Percentiles rank a stretch among this genome's conserved stretches.
Conservation (phyloP, 176 grass and related monocot species). For the Typha latifolia region DNA sequence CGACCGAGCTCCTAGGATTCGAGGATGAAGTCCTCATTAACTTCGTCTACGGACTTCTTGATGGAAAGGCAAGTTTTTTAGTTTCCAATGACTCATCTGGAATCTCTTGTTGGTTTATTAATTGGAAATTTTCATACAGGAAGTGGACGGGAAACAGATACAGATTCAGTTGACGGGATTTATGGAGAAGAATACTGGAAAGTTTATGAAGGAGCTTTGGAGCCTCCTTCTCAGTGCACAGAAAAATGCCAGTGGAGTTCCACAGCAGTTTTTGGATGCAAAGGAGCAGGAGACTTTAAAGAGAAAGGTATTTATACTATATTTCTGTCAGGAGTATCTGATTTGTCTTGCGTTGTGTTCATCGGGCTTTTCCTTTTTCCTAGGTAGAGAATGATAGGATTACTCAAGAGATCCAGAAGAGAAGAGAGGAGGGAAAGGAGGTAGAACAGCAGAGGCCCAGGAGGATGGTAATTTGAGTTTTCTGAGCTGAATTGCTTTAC, state of each 20-base stretch:
- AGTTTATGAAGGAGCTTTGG: constrained; percentile 99
- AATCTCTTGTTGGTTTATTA: constrained; percentile 7
- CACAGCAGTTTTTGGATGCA: constrained; percentile 94
- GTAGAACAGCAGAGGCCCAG: constrained; percentile 44
- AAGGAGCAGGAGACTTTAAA: constrained; percentile 78
- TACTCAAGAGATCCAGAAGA: constrained; percentile 83
- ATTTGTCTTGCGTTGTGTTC: background rate
- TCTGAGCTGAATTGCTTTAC: constrained; percentile 20
- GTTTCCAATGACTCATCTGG: background rate
- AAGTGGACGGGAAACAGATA: constrained; percentile 82
- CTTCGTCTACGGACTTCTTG: constrained; percentile 85
- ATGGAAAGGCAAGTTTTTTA: constrained; percentile 46
- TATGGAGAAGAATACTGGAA: constrained; percentile 95
- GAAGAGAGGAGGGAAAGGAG: constrained; percentile 63
- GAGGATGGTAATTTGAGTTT: constrained; percentile 41
- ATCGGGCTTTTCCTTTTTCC: background rate
- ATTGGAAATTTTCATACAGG: constrained; percentile 18
- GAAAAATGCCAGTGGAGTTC: constrained; percentile 89
- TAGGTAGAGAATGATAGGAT: constrained; percentile 80
- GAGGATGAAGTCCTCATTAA: constrained; percentile 98
- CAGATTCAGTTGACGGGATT: constrained; percentile 95
- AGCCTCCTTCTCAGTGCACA: constrained; percentile 68
- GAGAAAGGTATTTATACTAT: constrained; percentile 40
- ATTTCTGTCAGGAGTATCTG: background rate
- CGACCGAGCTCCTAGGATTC: constrained; percentile 87